Evolutionary conservation across 2,329 filamentous ascomycete genomes (phyloP).

Genomic region (Cordyceps fumosorosea): DNA sequence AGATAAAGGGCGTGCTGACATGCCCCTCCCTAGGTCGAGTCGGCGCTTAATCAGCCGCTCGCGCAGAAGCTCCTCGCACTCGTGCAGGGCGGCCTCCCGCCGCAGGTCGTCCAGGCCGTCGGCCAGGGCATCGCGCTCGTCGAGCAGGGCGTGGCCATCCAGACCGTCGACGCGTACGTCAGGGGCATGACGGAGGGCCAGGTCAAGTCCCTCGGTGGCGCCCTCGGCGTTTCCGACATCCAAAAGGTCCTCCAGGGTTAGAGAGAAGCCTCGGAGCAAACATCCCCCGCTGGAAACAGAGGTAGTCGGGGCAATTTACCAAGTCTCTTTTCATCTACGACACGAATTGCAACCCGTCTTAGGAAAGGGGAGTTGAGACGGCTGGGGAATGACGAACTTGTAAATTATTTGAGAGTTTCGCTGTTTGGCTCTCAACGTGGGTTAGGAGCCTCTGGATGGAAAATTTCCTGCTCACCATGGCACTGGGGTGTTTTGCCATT

Average conservation of each 20-base stretch:
- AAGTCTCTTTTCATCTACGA: not conserved
- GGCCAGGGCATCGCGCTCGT: conserved; percentile 20
- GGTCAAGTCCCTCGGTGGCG: conserved; percentile 16
- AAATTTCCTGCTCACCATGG: not conserved
- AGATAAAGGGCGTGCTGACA: not conserved
- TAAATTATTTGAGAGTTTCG: not conserved
- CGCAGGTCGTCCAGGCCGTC: conserved; percentile 17
- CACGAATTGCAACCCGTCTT: not conserved
- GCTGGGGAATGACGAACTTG: not conserved
- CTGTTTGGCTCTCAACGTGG: not conserved
- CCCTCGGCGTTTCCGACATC: conserved; percentile 17
- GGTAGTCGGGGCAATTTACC: not conserved
- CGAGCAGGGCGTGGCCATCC: conserved; percentile 17
- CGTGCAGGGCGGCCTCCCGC: conserved; percentile 14
- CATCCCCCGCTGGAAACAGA: not conserved
- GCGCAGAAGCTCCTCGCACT: conserved; percentile 19
- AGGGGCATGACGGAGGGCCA: conserved; percentile 17
- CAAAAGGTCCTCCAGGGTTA: conserved; percentile 13
- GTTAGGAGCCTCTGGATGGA: not conserved
- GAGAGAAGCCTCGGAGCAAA: too few relatives aligned
- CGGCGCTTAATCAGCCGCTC: conserved; percentile 17
- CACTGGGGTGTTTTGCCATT: conserved; percentile 7
- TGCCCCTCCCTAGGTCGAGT: conserved; percentile 14
- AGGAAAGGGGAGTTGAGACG: not conserved
- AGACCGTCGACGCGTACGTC: conserved; percentile 19